Base-by-base conservation (phyloP, 176 grass and related monocot species). In the Rhynchospora tenuis region DNA sequence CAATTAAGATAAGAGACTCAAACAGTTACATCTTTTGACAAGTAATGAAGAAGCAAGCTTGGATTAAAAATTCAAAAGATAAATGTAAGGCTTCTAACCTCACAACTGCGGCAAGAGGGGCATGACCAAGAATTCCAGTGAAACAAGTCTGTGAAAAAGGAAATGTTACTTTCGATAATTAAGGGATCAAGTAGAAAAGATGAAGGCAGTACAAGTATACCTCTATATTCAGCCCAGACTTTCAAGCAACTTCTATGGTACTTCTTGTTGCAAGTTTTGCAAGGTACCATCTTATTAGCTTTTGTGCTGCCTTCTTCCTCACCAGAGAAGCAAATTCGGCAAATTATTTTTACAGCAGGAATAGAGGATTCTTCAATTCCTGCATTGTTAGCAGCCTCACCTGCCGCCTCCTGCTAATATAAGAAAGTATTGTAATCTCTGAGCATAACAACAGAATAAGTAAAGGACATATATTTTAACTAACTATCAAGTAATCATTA, bases 271-370 rank as follows among this genome's bases (percentile, higher is more conserved):
- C 96, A 99, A 56, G 81, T 84, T 89, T 94, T 95, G 86, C 96
- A 99, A 47, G 93, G 91, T 73, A 95, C 89, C 96, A 99, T 99
- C 89, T 95, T 99, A 19, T 85, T 68, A 90, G 96, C 93, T 86
- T 86, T 93, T 33, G 87, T 83, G 55, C 91, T 99, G 46, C 96
- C 91, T 68, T 99, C 93, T 68, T 89, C 90, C 90, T 95, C 96
- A 71, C 96, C 96, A 52, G 89, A 87, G 51, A 90, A 99, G 69
- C 96, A 99, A 81, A 99, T 81, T 59, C 96, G 89, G 73, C 96
- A 99, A 52, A 92, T 95, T 87, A 95, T 87, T 85, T 99, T 99
- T 52, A 95, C 86, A 55, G 87, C 52, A 67, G 90, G 14, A 45
- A 44, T 6, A 26, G 56, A 50, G 46, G 48, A n/a, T 66, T 82